Evolutionary conservation across 176 grass and related monocot genomes (phyloP).

Genomic region (Chrysopogon serrulatus): DNA sequence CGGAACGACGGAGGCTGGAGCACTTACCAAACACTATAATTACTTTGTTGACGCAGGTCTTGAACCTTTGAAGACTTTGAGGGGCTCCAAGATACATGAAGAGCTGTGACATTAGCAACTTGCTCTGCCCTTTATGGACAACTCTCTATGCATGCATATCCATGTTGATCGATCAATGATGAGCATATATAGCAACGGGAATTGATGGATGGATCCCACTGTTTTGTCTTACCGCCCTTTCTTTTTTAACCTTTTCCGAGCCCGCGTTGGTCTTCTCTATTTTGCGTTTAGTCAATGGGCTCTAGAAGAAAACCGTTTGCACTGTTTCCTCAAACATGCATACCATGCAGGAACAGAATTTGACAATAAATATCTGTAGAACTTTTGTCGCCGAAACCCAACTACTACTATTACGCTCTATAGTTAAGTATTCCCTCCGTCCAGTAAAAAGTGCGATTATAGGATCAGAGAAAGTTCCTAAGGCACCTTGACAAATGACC

Average conservation of each 20-base stretch:
- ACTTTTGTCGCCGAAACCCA: background rate
- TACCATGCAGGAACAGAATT: background rate
- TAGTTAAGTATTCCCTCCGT: too few relatives aligned
- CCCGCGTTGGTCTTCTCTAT: background rate
- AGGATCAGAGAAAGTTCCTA: too few relatives aligned
- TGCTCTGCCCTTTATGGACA: background rate
- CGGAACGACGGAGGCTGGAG: background rate
- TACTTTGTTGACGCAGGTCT: conserved; percentile 10
- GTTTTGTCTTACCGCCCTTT: background rate
- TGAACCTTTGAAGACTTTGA: background rate
- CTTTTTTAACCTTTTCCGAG: background rate
- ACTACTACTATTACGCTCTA: too few relatives aligned
- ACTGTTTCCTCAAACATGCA: too few relatives aligned
- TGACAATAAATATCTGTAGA: background rate
- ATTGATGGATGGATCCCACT: background rate
- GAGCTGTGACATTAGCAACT: background rate
- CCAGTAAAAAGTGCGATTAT: too few relatives aligned
- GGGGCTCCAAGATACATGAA: background rate
- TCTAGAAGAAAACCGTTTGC: background rate
- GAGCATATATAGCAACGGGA: background rate
- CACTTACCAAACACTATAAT: conserved; percentile 9
- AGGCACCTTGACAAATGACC: too few relatives aligned
- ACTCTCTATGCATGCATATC: background rate
- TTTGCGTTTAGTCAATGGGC: background rate
- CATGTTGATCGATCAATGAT: conserved; percentile 16